phyloP scores from a whole-genome alignment of 306 rosid genomes.

The Casuarina equisetifolia region DNA sequence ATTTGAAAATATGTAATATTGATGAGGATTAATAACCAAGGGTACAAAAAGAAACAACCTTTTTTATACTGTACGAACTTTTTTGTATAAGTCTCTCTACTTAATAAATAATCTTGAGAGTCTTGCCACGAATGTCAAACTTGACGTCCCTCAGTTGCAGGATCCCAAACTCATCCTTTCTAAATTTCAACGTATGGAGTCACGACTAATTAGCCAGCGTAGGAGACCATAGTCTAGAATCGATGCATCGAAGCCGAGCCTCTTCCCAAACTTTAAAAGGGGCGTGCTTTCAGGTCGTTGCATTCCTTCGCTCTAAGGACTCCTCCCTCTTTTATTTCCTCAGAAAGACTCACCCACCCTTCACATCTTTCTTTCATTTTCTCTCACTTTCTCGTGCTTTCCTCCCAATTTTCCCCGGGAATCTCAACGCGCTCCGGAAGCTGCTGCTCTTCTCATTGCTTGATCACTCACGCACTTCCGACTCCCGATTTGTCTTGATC shows the following conservation, averaged over 20 bases:
- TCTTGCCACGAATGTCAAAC: no score
- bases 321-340: background rate
- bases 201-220: background rate
- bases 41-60: no score
- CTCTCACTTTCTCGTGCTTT: slow-evolving; percentile 19
- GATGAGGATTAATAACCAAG: no score
- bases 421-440: background rate
- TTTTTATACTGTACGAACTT: no score
- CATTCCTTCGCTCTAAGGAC: background rate
- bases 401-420: slow-evolving; percentile 27
- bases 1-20: no score
- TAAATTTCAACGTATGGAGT: background rate
- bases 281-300: background rate
- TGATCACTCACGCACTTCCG: slow-evolving; percentile 17
- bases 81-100: no score
- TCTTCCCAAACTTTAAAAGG: background rate
- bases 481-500: slow-evolving; percentile 7
- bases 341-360: background rate
- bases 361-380: slow-evolving; percentile 2
- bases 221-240: background rate
- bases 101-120: no score
- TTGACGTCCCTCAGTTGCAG: no score
- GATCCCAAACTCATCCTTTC: no score
- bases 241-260: background rate
- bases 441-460: background rate